Evolutionary conservation across 495 filamentous ascomycete species (phyloP).

Genomic region (Pseudotulostoma volvatum): DNA sequence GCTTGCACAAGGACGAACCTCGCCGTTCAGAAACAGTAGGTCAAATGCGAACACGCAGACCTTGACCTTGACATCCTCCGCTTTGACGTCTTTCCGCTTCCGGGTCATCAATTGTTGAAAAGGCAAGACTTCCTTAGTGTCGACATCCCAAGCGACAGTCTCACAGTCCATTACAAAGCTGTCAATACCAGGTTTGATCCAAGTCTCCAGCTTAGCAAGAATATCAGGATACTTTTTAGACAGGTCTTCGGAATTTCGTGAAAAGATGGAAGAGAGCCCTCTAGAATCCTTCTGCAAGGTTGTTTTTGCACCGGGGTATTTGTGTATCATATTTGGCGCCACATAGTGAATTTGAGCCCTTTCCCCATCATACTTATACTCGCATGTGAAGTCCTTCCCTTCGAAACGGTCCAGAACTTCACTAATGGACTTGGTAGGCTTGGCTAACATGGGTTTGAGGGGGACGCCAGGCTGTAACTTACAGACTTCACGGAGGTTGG

Average conservation of each 20-base stretch:
- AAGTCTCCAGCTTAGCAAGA: conserved; percentile 65
- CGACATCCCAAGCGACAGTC: conserved; percentile 91
- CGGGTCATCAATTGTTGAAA: conserved; percentile 98
- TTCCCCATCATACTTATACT: conserved; percentile 98
- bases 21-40: conserved; percentile 81
- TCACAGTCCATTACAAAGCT: conserved; percentile 97
- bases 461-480: conserved; percentile 88
- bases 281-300: conserved; percentile 36
- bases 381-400: conserved; percentile 87
- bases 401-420: conserved; percentile 97
- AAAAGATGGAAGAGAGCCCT: conserved; percentile 80
- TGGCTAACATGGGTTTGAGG: conserved; percentile 96
- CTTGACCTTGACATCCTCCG: conserved; percentile 93
- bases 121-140: conserved; percentile 82
- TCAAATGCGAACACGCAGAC: conserved; percentile 98
- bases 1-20: conserved; percentile 30
- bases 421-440: conserved; percentile 96
- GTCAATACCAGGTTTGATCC: conserved; percentile 77
- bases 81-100: conserved; percentile 92
- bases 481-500: conserved; percentile 65
- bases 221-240: conserved; percentile 97
- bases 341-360: conserved; percentile 96
- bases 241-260: conserved; percentile 87
- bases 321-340: conserved; percentile 55
- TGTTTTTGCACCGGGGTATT: conserved; percentile 36